phyloP scores from a whole-genome alignment of 2,329 filamentous ascomycete species.

The Exutisphaerella laricina region DNA sequence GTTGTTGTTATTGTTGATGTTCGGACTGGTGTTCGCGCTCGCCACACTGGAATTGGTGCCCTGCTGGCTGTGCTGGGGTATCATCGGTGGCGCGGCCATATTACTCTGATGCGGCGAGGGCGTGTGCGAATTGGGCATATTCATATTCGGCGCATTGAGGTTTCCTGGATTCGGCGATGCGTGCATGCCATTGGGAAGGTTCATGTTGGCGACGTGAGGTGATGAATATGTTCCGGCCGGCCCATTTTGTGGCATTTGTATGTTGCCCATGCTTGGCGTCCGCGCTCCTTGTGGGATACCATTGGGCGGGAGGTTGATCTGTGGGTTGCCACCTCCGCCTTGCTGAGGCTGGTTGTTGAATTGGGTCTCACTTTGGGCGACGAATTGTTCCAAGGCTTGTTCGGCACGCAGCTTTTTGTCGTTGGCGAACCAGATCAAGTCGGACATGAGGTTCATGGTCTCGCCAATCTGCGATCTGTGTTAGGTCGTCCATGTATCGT shows the following conservation, averaged over 20 bases:
- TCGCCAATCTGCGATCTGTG: slow-evolving; percentile 53
- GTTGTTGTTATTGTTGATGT: slow-evolving; percentile 52
- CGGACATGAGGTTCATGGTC: slow-evolving; percentile 59
- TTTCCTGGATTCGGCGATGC: slow-evolving; percentile 45
- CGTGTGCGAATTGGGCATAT: slow-evolving; percentile 35
- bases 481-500: slow-evolving; percentile 13
- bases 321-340: slow-evolving; percentile 36
- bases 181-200: slow-evolving; percentile 46
- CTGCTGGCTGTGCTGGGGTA: slow-evolving; percentile 53
- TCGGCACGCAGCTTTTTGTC: slow-evolving; percentile 49
- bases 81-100: slow-evolving; percentile 48
- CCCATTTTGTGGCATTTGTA: slow-evolving; percentile 29
- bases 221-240: slow-evolving; percentile 46
- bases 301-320: slow-evolving; percentile 44
- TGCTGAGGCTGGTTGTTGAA: slow-evolving; percentile 29
- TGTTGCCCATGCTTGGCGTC: slow-evolving; percentile 33
- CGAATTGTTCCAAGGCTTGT: slow-evolving; percentile 51
- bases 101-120: slow-evolving; percentile 43
- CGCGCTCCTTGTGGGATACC: slow-evolving; percentile 25
- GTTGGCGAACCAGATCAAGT: slow-evolving; percentile 53
- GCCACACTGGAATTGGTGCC: slow-evolving; percentile 51
- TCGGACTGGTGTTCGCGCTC: slow-evolving; percentile 57
- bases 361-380: slow-evolving; percentile 39
- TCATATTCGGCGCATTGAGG: slow-evolving; percentile 21
- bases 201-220: slow-evolving; percentile 52